phyloP scores from a whole-genome alignment of 345 rosid species.

The Eucalyptus erythrocorys region DNA sequence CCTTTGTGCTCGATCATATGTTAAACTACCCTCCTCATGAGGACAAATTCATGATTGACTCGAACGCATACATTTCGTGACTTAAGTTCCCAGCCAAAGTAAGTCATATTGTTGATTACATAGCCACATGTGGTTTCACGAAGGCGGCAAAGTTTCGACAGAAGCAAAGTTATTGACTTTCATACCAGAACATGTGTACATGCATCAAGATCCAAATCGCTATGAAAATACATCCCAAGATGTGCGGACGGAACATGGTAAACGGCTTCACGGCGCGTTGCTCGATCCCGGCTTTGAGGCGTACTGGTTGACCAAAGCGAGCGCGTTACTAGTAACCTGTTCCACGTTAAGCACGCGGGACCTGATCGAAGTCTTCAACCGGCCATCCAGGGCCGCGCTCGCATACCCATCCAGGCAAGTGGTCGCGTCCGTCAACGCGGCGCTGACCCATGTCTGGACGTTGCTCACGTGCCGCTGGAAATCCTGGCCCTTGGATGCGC shows the following conservation, averaged over 20 bases:
- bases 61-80: not conserved
- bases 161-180: not conserved
- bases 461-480: slow-evolving; percentile 69
- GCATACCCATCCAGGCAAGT: slow-evolving; percentile 80
- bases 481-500: slow-evolving; percentile 27
- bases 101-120: not conserved
- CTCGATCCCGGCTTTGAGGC: not conserved
- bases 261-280: not conserved
- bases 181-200: not conserved
- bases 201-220: not conserved
- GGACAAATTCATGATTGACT: not conserved
- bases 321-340: slow-evolving; percentile 1
- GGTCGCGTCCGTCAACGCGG: slow-evolving; percentile 75
- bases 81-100: not conserved
- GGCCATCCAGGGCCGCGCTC: slow-evolving; percentile 52
- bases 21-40: not conserved
- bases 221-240: not conserved
- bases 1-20: not conserved
- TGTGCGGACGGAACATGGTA: not conserved
- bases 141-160: not conserved
- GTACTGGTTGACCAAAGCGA: not conserved
- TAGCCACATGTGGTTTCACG: not conserved
- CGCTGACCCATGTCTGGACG: slow-evolving; percentile 87
- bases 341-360: slow-evolving; percentile 38
- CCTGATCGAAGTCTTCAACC: slow-evolving; percentile 48